Evolutionary conservation across 2,329 filamentous ascomycete species (phyloP), one percentile per base, ranked within the genome.

Genomic region (Aureobasidium sp.): DNA sequence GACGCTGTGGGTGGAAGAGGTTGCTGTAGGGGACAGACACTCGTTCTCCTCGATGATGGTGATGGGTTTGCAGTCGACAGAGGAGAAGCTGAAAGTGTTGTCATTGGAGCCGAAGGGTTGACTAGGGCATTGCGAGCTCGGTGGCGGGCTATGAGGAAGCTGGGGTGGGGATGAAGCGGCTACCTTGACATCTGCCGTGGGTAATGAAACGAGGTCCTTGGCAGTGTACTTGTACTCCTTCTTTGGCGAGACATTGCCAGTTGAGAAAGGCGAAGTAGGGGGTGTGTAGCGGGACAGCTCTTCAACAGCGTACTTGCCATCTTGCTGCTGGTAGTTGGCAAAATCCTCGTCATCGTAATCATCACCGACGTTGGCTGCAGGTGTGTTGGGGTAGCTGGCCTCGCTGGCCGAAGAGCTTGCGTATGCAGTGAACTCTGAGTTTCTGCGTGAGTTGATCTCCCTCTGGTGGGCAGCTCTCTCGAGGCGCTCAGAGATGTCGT

Each of bases 401-500:
- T 60, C 60, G 33, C 57, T 60, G 21, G 57, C 40, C 10, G 60
- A 62, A 23, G 63, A 61, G 29, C 61, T 63, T 33, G 60, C 60
- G 15, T 62, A 62, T 19, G 45, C 45, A 11, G 47, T 49, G 29
- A 40, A 60, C 13, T 62, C 61, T 13, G 57, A 61, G 42, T 51
- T 61, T 37, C 61, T 55, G 42, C 61, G 61, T 10, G 64, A 61
- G 50, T 70, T 69, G 62, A 73, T 74, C 65, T 76, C 68, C 43
- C 83, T 77, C 43, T 82, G 81, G 65, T 77, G 77, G 57, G 71
- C 76, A 37, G 83, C 79, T 67, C 86, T 86, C 15, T 80, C 77
- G 25, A 79, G 72, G 58, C 83, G 76, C 45, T 81, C 76, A 40
- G 84, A 82, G 71, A 82, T 76, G 60, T 84, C 82, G 9, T 82